Evolutionary conservation across 2,329 filamentous ascomycete species (phyloP), one percentile per base, ranked within the genome.

Genomic region (Epichloe sp.): DNA sequence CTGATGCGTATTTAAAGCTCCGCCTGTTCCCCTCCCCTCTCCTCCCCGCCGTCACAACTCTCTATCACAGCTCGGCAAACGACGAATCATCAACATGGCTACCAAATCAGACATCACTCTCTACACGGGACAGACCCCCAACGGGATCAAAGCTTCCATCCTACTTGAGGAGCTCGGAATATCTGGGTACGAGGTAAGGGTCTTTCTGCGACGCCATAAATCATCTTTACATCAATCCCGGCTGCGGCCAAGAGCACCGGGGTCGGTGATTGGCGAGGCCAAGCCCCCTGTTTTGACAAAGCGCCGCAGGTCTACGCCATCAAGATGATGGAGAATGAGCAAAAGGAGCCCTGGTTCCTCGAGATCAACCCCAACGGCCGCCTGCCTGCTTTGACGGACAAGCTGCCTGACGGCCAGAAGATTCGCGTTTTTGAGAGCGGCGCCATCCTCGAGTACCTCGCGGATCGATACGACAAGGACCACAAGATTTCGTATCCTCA

Each of bases 321-420:
- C 60, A 76, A 85, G n/a, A 77, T 94, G 53, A 71, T 66, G 55
- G 85, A 86, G 56, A 86, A 88, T 64, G 77, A 72, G n/a, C 88
- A 94, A 61, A 94, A 93, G 64, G 71, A 91, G 66, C 80, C 79
- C 15, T 94, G 87, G 88, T 96, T 91, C 69, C 77, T 94, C 31
- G 82, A 83, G 49, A 94, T 95, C 70, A 95, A 95, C 69, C 89
- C 89, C 56, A 95, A 95, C 65, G 89, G 89, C 56, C 85, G 89
- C 58, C 95, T 95, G 60, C 90, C 89, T 4, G 89, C 89, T 52
- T 61, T 95, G 48, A 93, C 86, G 7, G 89, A 95, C 68, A 86
- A 75, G 6, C 84, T 86, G 64, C 73, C 74, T 5, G 83, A 93
- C 64, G 86, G 87, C 58, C 72, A 85, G 64, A 71, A 73, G 36